Conservation (phyloP, 768 basidiomycete species). For the Auriscalpium orientale region DNA sequence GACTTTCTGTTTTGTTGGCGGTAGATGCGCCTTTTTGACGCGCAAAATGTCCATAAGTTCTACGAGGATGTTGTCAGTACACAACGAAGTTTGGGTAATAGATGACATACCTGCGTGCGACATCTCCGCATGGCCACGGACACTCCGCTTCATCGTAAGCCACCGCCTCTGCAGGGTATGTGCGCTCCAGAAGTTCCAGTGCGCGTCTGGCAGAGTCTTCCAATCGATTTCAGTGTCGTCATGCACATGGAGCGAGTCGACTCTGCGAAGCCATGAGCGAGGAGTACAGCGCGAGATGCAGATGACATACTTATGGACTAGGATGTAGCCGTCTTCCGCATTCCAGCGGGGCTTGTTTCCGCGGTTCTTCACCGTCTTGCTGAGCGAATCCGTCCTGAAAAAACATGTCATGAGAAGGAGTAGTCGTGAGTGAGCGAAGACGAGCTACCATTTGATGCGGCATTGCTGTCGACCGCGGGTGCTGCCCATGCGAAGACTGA, state of each 20-base stretch:
- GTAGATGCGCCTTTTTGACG: conserved; percentile 61
- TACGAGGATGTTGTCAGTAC: conserved; percentile 21
- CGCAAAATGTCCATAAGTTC: conserved; percentile 79
- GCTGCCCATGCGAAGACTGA: conserved; percentile 71
- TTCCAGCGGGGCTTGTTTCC: conserved; percentile 70
- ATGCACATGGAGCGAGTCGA: conserved; percentile 65
- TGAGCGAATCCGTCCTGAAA: conserved; percentile 67
- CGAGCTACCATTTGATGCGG: conserved; percentile 73
- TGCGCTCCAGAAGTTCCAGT: conserved; percentile 83
- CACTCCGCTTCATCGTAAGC: conserved; percentile 69
- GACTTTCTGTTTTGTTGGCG: conserved; percentile 26
- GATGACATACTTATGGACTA: conserved; percentile 66
- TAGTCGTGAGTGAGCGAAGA: not conserved
- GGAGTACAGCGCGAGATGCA: not conserved
- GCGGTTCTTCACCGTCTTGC: conserved; percentile 63
- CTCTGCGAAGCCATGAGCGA: conserved; percentile 31
- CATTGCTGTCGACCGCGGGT: conserved; percentile 76
- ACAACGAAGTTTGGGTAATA: not conserved
- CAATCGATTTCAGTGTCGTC: conserved; percentile 84
- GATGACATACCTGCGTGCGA: conserved; percentile 55
- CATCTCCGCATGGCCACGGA: conserved; percentile 78
- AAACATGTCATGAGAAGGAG: not conserved
- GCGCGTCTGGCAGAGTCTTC: conserved; percentile 64
- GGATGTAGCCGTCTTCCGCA: conserved; percentile 66
- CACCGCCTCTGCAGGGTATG: conserved; percentile 75